These are phyloP conservation scores for Kwoniella sp. DNA, from an alignment of 768 basidiomycete species.

Conservation along the genomic window DNA sequence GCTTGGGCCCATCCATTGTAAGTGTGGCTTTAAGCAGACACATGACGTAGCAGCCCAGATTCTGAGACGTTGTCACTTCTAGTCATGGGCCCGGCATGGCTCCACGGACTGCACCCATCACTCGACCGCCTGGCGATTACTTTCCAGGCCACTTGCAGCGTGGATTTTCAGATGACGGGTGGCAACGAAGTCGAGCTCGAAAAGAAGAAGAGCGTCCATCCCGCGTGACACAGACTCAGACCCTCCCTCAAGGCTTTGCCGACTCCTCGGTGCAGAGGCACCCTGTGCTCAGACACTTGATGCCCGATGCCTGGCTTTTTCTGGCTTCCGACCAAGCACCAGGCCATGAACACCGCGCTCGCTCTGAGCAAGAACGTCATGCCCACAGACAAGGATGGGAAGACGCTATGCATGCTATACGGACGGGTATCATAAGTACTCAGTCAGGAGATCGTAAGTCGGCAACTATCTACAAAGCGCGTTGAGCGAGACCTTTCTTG, in stretches of 20 bases:
- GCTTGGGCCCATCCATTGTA: neutral
- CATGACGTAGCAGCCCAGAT: neutral
- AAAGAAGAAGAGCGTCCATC: neutral
- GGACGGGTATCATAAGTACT: neutral
- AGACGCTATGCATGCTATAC: neutral
- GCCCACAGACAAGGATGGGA: neutral
- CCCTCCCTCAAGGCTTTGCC: neutral
- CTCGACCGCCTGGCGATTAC: neutral
- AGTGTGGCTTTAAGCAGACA: neutral
- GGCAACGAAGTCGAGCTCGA: neutral
- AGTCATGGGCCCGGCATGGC: neutral
- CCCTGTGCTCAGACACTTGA: neutral
- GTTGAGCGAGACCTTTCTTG: too few species aligned
- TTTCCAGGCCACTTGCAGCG: neutral
- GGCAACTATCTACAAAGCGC: too few species aligned
- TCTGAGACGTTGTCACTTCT: neutral
- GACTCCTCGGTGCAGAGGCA: neutral
- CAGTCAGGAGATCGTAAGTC: neutral
- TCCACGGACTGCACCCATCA: neutral
- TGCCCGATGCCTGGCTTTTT: neutral
- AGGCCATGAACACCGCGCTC: neutral
- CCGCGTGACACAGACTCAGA: neutral
- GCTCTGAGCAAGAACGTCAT: neutral
- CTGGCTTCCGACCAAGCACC: neutral
- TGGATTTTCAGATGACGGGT: neutral